Conservation (phyloP, 176 grass and related monocot genomes). For the Rhynchospora pubera region DNA sequence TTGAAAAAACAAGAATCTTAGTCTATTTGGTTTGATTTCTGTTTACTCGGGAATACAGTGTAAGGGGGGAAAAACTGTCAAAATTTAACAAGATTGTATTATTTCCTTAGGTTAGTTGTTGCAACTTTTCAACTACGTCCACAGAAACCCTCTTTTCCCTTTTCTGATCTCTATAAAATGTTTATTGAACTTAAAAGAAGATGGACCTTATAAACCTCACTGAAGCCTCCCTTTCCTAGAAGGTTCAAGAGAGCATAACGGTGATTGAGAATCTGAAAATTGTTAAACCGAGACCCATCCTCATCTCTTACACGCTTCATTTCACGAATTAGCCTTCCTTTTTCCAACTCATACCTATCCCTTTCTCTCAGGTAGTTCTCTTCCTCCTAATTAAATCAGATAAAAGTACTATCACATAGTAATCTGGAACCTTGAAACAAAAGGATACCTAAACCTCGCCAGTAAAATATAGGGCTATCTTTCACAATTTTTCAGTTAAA, state of each 20-base stretch:
- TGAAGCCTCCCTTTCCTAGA: slow-evolving; percentile 98
- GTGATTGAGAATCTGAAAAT: slow-evolving; percentile 97
- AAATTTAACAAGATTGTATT: background rate
- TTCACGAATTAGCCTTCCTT: slow-evolving; percentile 94
- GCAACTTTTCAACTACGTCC: background rate
- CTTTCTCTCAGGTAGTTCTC: slow-evolving; percentile 84
- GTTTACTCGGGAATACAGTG: background rate
- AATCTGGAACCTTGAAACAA: background rate
- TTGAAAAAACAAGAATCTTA: background rate
- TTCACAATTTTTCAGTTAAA: background rate
- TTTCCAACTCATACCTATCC: slow-evolving; percentile 95
- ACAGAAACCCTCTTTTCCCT: background rate
- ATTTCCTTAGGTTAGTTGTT: background rate
- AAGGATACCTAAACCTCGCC: background rate
- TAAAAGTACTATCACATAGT: slow-evolving; percentile 15
- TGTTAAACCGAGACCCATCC: slow-evolving; percentile 98
- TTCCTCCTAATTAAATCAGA: slow-evolving; percentile 67
- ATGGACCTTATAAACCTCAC: slow-evolving; percentile 96
- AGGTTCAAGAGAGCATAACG: slow-evolving; percentile 99
- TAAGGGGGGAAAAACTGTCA: background rate
- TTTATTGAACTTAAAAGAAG: background rate
- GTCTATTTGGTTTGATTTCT: background rate
- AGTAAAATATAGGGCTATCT: background rate
- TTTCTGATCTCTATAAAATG: background rate
- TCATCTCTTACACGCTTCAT: slow-evolving; percentile 99